Conservation (phyloP, 805 yeast species). For the Cyberlindnera japonica region DNA sequence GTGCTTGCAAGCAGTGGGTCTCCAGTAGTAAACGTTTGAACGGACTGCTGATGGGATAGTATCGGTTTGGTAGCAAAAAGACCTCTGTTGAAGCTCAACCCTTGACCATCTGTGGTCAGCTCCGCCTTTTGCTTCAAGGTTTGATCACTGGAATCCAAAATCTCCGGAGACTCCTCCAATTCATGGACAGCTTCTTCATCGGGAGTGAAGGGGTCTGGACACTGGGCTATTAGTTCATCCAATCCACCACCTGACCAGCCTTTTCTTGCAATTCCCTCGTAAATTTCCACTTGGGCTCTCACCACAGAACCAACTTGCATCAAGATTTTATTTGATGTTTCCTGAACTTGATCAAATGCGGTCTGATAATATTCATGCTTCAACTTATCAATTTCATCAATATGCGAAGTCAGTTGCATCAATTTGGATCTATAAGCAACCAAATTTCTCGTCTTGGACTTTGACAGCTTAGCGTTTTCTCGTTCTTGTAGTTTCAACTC, state of each 20-base stretch:
- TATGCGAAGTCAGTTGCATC: constrained; percentile 62
- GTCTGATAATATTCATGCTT: constrained; percentile 73
- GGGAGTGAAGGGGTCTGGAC: constrained; percentile 59
- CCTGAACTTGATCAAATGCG: constrained; percentile 57
- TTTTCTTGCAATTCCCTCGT: constrained; percentile 75
- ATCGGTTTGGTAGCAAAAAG: constrained; percentile 12
- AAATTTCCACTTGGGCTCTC: constrained; percentile 76
- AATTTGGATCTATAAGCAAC: constrained; percentile 65
- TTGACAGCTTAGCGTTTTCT: constrained; percentile 55
- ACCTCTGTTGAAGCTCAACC: constrained; percentile 15
- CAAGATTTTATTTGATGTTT: constrained; percentile 53
- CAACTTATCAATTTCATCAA: constrained; percentile 73
- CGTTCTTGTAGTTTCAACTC: constrained; percentile 57
- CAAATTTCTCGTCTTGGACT: constrained; percentile 59
- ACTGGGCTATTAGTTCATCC: constrained; percentile 58
- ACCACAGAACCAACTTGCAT: constrained; percentile 59
- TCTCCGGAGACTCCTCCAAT: not conserved
- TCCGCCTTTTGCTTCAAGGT: constrained; percentile 2
- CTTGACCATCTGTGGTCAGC: constrained; percentile 6
- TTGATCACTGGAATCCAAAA: not conserved
- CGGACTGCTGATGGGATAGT: constrained; percentile 19
- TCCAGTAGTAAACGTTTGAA: constrained; percentile 9
- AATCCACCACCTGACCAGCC: constrained; percentile 89
- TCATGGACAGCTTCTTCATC: constrained; percentile 17
- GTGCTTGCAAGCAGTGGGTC: constrained; percentile 20